A percentile compares a stretch with the other conserved stretches of the same genome.
These are phyloP conservation scores for Aspergillus carlsbadensis DNA, from an alignment of 495 filamentous ascomycete genomes.

Conservation along the genomic window DNA sequence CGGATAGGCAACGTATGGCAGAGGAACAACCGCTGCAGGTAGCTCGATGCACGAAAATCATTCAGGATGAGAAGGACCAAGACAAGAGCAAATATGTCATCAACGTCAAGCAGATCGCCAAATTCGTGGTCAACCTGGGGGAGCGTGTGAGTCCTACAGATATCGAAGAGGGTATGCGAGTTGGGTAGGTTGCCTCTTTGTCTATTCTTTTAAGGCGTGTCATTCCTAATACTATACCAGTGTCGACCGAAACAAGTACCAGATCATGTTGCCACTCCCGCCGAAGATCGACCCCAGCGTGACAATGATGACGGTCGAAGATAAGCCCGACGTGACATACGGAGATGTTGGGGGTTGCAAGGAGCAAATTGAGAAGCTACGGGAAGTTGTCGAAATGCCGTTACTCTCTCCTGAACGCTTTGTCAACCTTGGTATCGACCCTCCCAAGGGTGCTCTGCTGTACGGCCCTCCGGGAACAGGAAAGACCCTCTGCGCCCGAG, in stretches of 20 bases:
- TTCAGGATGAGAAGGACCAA: conserved; percentile 90
- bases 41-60: conserved; percentile 98
- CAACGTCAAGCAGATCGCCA: conserved; percentile 99
- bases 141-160: conserved; percentile 96
- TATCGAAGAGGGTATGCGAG: conserved; percentile 99
- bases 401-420: conserved; percentile 95
- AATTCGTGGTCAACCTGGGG: conserved; percentile 97
- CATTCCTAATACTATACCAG: conserved; percentile 32
- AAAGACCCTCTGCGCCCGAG: conserved; percentile 96
- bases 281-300: conserved; percentile 99
- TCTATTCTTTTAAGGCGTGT: background rate
- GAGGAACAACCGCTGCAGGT: conserved; percentile 98
- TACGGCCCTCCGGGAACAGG: conserved; percentile 97
- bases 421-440: conserved; percentile 95
- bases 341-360: conserved; percentile 99
- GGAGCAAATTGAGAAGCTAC: conserved; percentile 97
- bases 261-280: conserved; percentile 94
- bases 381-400: conserved; percentile 98
- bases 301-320: conserved; percentile 99
- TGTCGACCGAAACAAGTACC: conserved; percentile 98
- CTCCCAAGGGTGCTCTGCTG: conserved; percentile 93
- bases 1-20: conserved; percentile 95
- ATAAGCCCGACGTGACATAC: conserved; percentile 99
- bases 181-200: conserved; percentile 57
- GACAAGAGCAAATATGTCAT: conserved; percentile 99